A percentile compares a stretch with the other conserved stretches of the same genome.
Evolutionary conservation across 2,329 filamentous ascomycete genomes (phyloP).

Genomic region (Celoporthe dispersa): DNA sequence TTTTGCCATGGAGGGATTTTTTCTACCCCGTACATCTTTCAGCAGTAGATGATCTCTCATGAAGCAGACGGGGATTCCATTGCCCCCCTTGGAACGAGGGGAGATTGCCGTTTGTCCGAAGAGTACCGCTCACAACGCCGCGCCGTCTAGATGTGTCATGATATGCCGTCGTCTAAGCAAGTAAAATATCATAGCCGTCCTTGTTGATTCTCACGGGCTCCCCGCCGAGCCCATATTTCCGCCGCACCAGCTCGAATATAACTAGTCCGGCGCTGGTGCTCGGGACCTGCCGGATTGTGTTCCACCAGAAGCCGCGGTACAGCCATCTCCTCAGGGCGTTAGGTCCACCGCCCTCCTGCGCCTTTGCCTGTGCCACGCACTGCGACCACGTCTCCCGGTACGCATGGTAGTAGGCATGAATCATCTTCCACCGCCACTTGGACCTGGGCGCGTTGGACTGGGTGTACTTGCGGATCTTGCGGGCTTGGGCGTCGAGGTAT

Average conservation of each 20-base stretch:
- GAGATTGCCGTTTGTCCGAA: constrained; percentile 9
- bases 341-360: constrained; percentile 51
- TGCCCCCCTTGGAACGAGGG: background rate
- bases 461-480: constrained; percentile 45
- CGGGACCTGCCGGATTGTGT: constrained; percentile 73
- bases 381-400: constrained; percentile 70
- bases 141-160: constrained; percentile 11
- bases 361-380: constrained; percentile 60
- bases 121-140: constrained; percentile 11
- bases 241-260: constrained; percentile 75
- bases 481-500: constrained; percentile 67
- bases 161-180: constrained; percentile 44
- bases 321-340: constrained; percentile 60
- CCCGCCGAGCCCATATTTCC: constrained; percentile 69
- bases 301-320: constrained; percentile 74
- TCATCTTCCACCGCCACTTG: constrained; percentile 53
- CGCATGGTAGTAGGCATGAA: constrained; percentile 70
- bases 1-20: too few relatives aligned
- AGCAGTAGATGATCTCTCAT: background rate
- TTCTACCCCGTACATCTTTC: too few relatives aligned
- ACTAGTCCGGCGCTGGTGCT: constrained; percentile 78
- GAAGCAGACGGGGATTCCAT: background rate
- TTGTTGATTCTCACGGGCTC: constrained; percentile 68
- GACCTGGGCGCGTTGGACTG: constrained; percentile 40
- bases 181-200: constrained; percentile 73